Evolutionary conservation across 306 rosid species (phyloP).

Genomic region (Datisca glomerata): DNA sequence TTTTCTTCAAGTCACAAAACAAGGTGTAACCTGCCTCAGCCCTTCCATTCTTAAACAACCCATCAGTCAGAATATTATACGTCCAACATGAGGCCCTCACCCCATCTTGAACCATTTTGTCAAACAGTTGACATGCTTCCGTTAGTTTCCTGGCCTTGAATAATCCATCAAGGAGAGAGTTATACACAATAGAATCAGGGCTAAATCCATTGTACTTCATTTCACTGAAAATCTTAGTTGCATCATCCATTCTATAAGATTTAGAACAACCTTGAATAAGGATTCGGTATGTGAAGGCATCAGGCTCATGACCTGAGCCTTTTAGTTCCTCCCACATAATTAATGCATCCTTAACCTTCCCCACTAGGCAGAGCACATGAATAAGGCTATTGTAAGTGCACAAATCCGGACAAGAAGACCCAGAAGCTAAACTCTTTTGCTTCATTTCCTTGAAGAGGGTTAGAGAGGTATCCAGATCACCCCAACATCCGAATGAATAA

Average conservation of each 20-base stretch:
- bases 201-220: conserved; percentile 54
- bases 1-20: conserved; percentile 77
- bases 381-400: conserved; percentile 71
- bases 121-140: conserved; percentile 69
- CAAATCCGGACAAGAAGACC: conserved; percentile 47
- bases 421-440: conserved; percentile 19
- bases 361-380: conserved; percentile 49
- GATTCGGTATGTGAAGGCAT: conserved; percentile 45
- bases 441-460: conserved; percentile 60
- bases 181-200: conserved; percentile 48
- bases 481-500: conserved; percentile 85
- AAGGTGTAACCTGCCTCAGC: conserved; percentile 66
- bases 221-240: conserved; percentile 38
- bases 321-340: conserved; percentile 64
- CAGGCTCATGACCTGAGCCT: conserved; percentile 61
- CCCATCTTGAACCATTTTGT: conserved; percentile 75
- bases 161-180: conserved; percentile 56
- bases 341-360: conserved; percentile 66
- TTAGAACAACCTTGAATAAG: conserved; percentile 64
- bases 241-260: conserved; percentile 49
- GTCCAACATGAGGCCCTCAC: conserved; percentile 62
- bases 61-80: conserved; percentile 69
- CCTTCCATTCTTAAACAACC: conserved; percentile 69
- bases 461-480: conserved; percentile 50
- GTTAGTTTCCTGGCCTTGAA: conserved; percentile 57